Evolutionary conservation across 2,329 filamentous ascomycete species (phyloP).

Genomic region (Cladosporium sp.): DNA sequence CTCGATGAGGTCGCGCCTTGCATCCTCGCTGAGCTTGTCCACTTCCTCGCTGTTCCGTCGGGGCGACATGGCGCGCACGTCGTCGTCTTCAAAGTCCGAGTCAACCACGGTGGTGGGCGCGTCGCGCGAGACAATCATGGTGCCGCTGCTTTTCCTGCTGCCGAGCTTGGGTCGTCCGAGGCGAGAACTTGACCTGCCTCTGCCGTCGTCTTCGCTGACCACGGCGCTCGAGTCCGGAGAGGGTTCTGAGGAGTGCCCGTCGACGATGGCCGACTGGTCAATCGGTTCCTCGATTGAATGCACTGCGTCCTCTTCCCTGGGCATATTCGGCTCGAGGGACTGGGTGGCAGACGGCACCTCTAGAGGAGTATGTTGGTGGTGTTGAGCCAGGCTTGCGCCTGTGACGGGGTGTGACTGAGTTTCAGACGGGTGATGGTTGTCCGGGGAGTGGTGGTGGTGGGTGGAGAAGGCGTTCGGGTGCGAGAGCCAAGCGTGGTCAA

Average conservation of each 20-base stretch:
- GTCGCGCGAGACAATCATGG: conserved; percentile 72
- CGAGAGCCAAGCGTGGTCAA: conserved; percentile 5
- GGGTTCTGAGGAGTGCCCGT: conserved; percentile 18
- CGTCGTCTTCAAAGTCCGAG: conserved; percentile 72
- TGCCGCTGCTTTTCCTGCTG: conserved; percentile 71
- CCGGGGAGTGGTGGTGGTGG: not conserved
- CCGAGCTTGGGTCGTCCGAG: conserved; percentile 57
- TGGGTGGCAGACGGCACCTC: too few relatives aligned
- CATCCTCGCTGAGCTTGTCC: conserved; percentile 78
- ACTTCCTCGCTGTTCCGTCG: conserved; percentile 85
- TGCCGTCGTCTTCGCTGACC: conserved; percentile 29
- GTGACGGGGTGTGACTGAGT: not conserved
- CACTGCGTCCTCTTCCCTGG: conserved; percentile 6
- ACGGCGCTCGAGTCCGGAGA: conserved; percentile 28
- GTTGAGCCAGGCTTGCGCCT: conserved; percentile 11
- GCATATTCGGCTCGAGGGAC: conserved; percentile 9
- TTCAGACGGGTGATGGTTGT: not conserved
- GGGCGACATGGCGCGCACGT: conserved; percentile 92
- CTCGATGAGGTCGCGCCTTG: conserved; percentile 61
- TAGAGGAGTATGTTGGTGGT: not conserved
- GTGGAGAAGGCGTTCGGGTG: not conserved
- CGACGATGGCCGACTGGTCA: conserved; percentile 7
- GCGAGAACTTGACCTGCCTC: conserved; percentile 15
- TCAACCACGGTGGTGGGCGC: conserved; percentile 52
- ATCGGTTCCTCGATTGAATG: conserved; percentile 10